Conservation (phyloP, 2,329 filamentous ascomycete genomes). For the Xylaria digitata region DNA sequence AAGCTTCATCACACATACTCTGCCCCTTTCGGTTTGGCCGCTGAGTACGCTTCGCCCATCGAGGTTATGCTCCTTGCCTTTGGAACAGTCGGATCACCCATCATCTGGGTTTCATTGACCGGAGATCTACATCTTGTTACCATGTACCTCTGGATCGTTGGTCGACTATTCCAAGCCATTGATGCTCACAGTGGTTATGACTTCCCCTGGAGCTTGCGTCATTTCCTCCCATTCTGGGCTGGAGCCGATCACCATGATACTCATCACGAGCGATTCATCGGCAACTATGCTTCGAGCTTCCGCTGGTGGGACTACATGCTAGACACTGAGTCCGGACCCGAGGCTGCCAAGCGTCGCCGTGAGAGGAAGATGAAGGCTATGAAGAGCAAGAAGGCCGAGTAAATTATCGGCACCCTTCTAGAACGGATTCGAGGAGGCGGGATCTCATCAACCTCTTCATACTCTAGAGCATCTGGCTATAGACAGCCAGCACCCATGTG, state of each 20-base stretch:
- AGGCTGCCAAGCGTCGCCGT: slow-evolving; percentile 84
- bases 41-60: slow-evolving; percentile 97
- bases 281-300: slow-evolving; percentile 98
- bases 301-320: slow-evolving; percentile 97
- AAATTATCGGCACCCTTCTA: slow-evolving; percentile 47
- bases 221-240: slow-evolving; percentile 97
- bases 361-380: slow-evolving; percentile 78
- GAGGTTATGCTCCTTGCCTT: slow-evolving; percentile 95
- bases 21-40: slow-evolving; percentile 93
- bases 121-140: slow-evolving; percentile 93
- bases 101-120: slow-evolving; percentile 85
- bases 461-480: slow-evolving; percentile 12
- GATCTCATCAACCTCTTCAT: background rate
- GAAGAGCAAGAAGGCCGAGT: slow-evolving; percentile 75
- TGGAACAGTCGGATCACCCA: slow-evolving; percentile 83
- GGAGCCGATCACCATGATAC: slow-evolving; percentile 96
- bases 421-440: background rate
- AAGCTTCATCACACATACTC: slow-evolving; percentile 99
- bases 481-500: slow-evolving; percentile 16
- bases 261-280: slow-evolving; percentile 98
- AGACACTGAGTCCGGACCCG: slow-evolving; percentile 92
- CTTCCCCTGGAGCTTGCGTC: slow-evolving; percentile 96
- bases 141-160: slow-evolving; percentile 96
- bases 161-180: slow-evolving; percentile 96
- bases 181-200: slow-evolving; percentile 98